phyloP scores from a whole-genome alignment of 2,329 filamentous ascomycete species.

The Aspergillus felis region DNA sequence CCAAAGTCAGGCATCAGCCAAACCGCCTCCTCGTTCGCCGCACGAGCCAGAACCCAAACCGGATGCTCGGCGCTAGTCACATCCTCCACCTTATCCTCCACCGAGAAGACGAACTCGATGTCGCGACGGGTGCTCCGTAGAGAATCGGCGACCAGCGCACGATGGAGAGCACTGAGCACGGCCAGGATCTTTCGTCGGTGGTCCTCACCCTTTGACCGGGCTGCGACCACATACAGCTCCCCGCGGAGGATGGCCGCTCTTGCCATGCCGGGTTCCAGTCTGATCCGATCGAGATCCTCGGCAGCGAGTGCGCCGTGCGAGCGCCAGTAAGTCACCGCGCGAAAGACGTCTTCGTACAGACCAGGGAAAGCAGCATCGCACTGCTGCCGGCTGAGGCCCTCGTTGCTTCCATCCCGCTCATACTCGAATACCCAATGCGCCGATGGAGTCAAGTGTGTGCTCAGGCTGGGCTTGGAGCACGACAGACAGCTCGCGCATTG shows the following conservation, averaged over 20 bases:
- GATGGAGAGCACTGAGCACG: conserved; percentile 47
- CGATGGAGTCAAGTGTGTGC: conserved; percentile 6
- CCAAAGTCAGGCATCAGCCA: conserved; percentile 54
- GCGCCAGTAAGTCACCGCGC: conserved; percentile 28
- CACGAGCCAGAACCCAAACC: conserved; percentile 44
- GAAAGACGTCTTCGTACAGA: conserved; percentile 33
- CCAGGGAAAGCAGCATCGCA: conserved; percentile 34
- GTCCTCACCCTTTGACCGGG: conserved; percentile 31
- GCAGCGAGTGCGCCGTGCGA: conserved; percentile 20
- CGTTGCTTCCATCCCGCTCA: conserved; percentile 30
- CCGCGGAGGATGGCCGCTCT: conserved; percentile 32
- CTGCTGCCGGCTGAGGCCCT: conserved; percentile 24
- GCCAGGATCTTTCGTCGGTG: conserved; percentile 38
- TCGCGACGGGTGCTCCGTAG: conserved; percentile 34
- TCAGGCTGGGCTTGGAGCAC: conserved; percentile 15
- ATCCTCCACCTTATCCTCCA: conserved; percentile 44
- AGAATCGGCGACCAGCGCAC: conserved; percentile 42
- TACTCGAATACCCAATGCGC: conserved; percentile 29
- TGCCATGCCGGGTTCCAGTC: conserved; percentile 30
- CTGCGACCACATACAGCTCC: conserved; percentile 29
- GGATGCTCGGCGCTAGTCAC: conserved; percentile 31
- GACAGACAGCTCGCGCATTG: conserved; percentile 34
- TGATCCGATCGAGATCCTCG: conserved; percentile 27
- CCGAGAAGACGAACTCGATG: conserved; percentile 46
- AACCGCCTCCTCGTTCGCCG: conserved; percentile 36